phyloP scores from a whole-genome alignment of 1,284 basidiomycete genomes.

The Trametes polyzona region DNA sequence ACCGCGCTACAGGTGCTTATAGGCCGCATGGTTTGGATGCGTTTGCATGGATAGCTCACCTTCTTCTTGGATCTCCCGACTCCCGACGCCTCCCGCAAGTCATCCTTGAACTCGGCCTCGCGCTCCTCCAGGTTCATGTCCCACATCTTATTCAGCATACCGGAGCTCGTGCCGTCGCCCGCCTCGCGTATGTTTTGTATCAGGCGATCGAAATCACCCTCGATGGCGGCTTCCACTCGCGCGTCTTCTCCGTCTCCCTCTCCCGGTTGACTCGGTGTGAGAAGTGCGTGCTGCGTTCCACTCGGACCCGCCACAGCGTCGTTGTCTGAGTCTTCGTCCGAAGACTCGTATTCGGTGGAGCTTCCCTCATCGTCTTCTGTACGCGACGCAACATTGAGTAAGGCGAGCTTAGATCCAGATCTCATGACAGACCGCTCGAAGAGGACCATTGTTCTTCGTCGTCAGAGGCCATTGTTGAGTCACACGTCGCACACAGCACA shows the following conservation, averaged over 20 bases:
- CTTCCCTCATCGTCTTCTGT: constrained; percentile 20
- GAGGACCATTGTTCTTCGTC: no score
- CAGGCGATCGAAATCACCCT: constrained; percentile 51
- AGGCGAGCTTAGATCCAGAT: no score
- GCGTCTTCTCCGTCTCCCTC: constrained; percentile 18
- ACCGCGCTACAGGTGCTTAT: constrained; percentile 35
- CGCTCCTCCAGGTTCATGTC: constrained; percentile 68
- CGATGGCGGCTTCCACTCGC: constrained; percentile 33
- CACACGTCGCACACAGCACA: no score
- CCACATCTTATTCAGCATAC: constrained; percentile 64
- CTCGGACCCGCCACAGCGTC: neutral
- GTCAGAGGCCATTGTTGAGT: no score
- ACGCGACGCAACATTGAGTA: no score
- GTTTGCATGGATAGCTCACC: constrained; percentile 40
- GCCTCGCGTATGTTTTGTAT: constrained; percentile 61
- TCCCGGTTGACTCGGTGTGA: no score
- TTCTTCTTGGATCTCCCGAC: constrained; percentile 59
- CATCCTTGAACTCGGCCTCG: constrained; percentile 69
- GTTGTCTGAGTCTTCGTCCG: constrained; percentile 1
- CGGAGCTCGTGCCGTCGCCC: constrained; percentile 49
- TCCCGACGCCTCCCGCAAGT: constrained; percentile 70
- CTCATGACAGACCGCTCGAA: no score
- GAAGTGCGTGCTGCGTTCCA: neutral
- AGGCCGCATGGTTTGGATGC: no score
- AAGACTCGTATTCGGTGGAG: constrained; percentile 15